phyloP scores from a whole-genome alignment of 2,329 filamentous ascomycete genomes.

The Neopestalotiopsis rosae region DNA sequence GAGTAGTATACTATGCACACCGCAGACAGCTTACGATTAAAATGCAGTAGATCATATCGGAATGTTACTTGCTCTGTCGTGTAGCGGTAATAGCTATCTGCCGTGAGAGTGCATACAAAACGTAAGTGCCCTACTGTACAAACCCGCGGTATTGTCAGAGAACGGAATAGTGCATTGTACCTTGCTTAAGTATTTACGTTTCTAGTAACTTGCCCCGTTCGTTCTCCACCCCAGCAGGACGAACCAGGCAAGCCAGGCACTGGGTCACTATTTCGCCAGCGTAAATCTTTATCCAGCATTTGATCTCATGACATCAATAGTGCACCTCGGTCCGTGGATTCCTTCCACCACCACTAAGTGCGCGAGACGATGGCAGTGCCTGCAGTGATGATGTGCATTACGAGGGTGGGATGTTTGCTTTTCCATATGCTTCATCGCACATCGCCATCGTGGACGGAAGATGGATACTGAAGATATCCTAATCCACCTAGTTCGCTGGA shows the following conservation, averaged over 20 bases:
- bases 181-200: too few relatives aligned
- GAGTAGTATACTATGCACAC: too few relatives aligned
- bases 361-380: not conserved
- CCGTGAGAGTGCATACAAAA: too few relatives aligned
- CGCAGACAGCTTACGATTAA: too few relatives aligned
- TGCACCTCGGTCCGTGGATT: not conserved
- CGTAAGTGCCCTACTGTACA: not conserved
- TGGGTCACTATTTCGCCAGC: not conserved
- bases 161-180: too few relatives aligned
- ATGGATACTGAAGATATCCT: not conserved
- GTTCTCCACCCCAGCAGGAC: too few relatives aligned
- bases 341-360: not conserved
- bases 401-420: not conserved
- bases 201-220: too few relatives aligned
- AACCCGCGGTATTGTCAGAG: not conserved
- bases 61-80: too few relatives aligned
- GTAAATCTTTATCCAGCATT: not conserved
- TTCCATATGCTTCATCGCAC: not conserved
- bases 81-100: too few relatives aligned
- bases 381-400: not conserved
- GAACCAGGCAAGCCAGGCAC: too few relatives aligned
- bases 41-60: too few relatives aligned
- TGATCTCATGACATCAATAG: not conserved
- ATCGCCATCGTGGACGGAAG: not conserved
- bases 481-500: not conserved